Base-by-base conservation (phyloP, 2,329 filamentous ascomycete genomes). In the Blastomyces percursus region DNA sequence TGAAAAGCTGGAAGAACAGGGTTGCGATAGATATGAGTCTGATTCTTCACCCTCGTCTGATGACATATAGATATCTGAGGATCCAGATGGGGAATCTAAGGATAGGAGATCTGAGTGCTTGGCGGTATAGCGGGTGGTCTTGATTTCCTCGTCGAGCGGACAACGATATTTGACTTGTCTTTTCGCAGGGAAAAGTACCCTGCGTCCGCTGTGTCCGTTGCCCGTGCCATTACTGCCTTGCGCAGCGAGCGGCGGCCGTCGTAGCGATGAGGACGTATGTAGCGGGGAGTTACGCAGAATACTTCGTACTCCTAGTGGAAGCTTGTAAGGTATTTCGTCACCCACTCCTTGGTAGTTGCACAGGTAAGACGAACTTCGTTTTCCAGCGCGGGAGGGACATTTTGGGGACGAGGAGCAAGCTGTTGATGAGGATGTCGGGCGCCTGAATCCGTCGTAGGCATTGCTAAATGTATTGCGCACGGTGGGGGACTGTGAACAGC, bases 401-500 rank as follows among this genome's bases (percentile, higher is more conserved):
- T 55, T 59, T 44, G 64, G 61, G 6, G 56, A 66, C 60, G 74
- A 70, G 5, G 72, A 69, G 40, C 70, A 64, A 65, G 67, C 69
- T 24, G 75, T 71, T 61, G 76, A 73, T 63, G 73, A 74, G 51
- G 74, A 66, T 61, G 78, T 64, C 64, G 65, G 54, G 52, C 65
- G 71, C 30, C 69, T 71, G n/a, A 72, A 66, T 48, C 74, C 70
- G 50, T 83, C 79, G 67, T 84, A 84, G 59, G 82, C 80, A 73
- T 86, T 86, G 67, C 76, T 80, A 69, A 85, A 84, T 60, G 84
- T 86, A 71, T 86, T 86, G 68, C 81, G 78, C 51, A 80, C 75
- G 1, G 84, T 86, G 12, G 84, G 84, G 8, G 84, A 86, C 38
- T 80, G 78, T 1, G 73, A 71, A 8, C 73, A 63, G 5, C 66